Evolutionary conservation across 106 monocot species (phyloP).

Genomic region (Dendrobium nobile): DNA sequence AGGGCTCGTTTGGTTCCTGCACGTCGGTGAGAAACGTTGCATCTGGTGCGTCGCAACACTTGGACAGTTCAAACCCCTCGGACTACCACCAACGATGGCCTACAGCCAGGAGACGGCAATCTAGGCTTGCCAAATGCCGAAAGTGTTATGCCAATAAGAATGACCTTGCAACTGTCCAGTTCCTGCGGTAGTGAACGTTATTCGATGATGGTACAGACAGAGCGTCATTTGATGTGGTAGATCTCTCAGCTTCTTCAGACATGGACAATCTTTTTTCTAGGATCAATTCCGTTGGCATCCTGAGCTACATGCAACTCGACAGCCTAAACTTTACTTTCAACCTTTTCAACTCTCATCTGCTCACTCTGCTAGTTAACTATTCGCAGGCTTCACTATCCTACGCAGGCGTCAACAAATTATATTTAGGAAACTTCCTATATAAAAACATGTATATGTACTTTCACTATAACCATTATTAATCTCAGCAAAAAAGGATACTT

Average conservation of each 20-base stretch:
- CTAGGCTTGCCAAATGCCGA: conserved; percentile 35
- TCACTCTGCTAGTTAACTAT: not conserved
- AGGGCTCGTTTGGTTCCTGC: conserved; percentile 3
- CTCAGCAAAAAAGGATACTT: no score
- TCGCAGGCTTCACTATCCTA: not conserved
- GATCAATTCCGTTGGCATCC: conserved; percentile 54
- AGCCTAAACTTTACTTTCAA: not conserved
- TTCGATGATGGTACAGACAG: conserved; percentile 39
- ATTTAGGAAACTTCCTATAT: no score
- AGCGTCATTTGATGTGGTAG: conserved; percentile 38
- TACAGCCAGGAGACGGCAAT: conserved; percentile 28
- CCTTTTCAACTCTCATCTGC: no score
- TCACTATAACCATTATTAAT: no score
- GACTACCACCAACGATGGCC: conserved; percentile 48
- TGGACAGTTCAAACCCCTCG: conserved; percentile 42
- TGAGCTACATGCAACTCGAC: conserved; percentile 20
- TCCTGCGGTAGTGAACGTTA: conserved; percentile 50
- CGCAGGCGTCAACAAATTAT: no score
- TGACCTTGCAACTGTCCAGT: conserved; percentile 36
- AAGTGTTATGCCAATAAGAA: conserved; percentile 40
- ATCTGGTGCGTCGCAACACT: conserved; percentile 9
- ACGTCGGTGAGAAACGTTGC: conserved; percentile 8
- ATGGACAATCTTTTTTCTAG: conserved; percentile 83
- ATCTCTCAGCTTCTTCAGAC: conserved; percentile 60
- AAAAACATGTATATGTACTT: no score